Evolutionary conservation across 2,329 filamentous ascomycete genomes (phyloP), one percentile per base, ranked within the genome.

Genomic region (Alternaria consortialis): DNA sequence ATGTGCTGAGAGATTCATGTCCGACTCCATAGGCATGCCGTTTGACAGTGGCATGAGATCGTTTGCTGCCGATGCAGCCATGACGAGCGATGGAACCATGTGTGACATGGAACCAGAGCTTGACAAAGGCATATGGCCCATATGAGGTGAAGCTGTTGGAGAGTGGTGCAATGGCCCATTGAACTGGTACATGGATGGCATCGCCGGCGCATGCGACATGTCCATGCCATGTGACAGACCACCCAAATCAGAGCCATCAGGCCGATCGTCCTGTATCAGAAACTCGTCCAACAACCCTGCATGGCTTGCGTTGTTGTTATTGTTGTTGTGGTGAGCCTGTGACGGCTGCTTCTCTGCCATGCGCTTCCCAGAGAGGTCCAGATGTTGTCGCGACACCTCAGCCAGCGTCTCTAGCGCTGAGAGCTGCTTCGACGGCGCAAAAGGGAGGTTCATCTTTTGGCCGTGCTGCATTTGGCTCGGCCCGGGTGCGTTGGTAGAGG

Each of bases 321-420:
- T 52, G 17, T 50, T 39, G 17, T 37, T 44, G 37, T 60, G 65
- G 32, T 71, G 70, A 11, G 59, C 58, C 34, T 67, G 65, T 40
- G 65, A 64, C n/a, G 63, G 67, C 56, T 73, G 75, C 74, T 72
- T 74, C 37, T 67, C 73, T 7, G 72, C 60, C 66, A 74, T 77
- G 68, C 79, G 83, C 76, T 78, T 80, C 68, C 79, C 83, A 62
- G 75, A 84, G 74, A 64, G 82, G 68, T 91, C 91, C 59, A 95
- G 68, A 64, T 82, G 81, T 76, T 92, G 91, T 52, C 92, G 87
- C 51, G 93, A 96, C 0, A 94, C 93, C 79, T 97, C 93, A 32
- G 93, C 93, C 23, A 97, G 84, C 5, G 93, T 93, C 75, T 96
- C 92, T 37, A 97, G 83, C 2, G 92, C 91, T 63, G 92, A 93